Percentiles rank a stretch among this genome's conserved stretches.
Conservation (phyloP, 2,329 filamentous ascomycete genomes). For the Xylaria digitata region DNA sequence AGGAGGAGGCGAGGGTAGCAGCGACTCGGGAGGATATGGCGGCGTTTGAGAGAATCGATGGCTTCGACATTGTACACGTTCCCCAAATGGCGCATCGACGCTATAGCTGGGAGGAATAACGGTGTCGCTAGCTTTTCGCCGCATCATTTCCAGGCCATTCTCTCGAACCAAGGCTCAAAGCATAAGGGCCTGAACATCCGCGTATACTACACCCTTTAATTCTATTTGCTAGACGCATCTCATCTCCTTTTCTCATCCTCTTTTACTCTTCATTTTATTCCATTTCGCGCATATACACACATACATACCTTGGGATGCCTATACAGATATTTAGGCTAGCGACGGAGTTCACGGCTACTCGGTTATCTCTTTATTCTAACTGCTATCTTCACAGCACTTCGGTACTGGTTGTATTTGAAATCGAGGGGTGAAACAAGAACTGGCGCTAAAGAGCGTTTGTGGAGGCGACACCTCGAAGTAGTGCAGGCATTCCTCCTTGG, state of each 20-base stretch:
- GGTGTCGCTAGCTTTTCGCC: conserved; percentile 22
- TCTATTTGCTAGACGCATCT: conserved; percentile 33
- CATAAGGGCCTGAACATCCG: conserved; percentile 5
- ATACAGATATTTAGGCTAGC: conserved; percentile 40
- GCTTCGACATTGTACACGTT: conserved; percentile 49
- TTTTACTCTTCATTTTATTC: conserved; percentile 18
- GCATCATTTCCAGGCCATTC: neutral
- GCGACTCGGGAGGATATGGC: conserved; percentile 23
- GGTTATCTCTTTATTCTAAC: conserved; percentile 27
- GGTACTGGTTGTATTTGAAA: conserved; percentile 15
- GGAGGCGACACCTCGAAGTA: conserved; percentile 8
- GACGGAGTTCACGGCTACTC: conserved; percentile 43
- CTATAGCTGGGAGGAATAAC: conserved; percentile 51
- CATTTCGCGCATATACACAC: conserved; percentile 19
- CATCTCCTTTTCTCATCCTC: conserved; percentile 17
- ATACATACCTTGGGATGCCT: conserved; percentile 32
- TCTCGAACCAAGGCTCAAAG: conserved; percentile 4
- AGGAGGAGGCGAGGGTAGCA: conserved; percentile 57
- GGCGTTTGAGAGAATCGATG: conserved; percentile 46
- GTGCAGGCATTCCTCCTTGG: conserved; percentile 3
- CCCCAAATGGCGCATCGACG: conserved; percentile 49
- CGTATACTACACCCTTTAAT: conserved; percentile 33
- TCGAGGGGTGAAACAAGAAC: conserved; percentile 17
- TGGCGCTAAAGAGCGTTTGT: conserved; percentile 1
- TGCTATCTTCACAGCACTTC: conserved; percentile 2